These are phyloP conservation scores for Neurospora sp. DNA, from an alignment of 495 filamentous ascomycete genomes.

Conservation along the genomic window DNA sequence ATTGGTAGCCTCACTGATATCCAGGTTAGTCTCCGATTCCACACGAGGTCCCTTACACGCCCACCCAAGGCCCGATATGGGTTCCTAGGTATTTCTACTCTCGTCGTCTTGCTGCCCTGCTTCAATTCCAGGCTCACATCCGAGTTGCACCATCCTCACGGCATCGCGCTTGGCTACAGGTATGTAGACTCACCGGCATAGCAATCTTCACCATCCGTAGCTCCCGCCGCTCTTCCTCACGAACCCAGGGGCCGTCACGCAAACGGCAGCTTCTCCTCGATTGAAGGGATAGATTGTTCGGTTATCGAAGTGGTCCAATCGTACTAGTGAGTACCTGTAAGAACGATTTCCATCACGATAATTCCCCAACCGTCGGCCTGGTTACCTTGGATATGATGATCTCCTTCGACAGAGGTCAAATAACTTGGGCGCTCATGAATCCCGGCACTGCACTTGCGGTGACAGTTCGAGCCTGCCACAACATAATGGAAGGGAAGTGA, in stretches of 20 bases:
- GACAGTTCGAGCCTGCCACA: too few species aligned
- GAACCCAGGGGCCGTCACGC: background rate
- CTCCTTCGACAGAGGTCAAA: too few species aligned
- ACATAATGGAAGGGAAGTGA: too few species aligned
- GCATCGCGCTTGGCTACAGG: background rate
- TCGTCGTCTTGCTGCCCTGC: background rate
- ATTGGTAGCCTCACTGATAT: background rate
- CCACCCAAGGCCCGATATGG: background rate
- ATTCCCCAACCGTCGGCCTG: too few species aligned
- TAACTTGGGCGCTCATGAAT: too few species aligned
- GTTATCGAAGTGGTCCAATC: background rate
- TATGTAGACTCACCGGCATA: background rate
- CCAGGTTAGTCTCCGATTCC: background rate
- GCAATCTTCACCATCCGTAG: background rate
- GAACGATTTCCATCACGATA: background rate
- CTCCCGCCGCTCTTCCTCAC: background rate
- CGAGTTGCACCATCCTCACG: background rate
- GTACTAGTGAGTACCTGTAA: background rate
- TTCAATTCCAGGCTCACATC: background rate
- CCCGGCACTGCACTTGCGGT: too few species aligned
- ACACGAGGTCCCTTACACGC: background rate
- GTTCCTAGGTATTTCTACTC: background rate
- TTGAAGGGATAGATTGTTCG: background rate
- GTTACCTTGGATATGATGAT: too few species aligned
- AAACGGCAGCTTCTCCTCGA: background rate